Evolutionary conservation across 2,329 filamentous ascomycete genomes (phyloP).

Genomic region (Monilinia fructicola): DNA sequence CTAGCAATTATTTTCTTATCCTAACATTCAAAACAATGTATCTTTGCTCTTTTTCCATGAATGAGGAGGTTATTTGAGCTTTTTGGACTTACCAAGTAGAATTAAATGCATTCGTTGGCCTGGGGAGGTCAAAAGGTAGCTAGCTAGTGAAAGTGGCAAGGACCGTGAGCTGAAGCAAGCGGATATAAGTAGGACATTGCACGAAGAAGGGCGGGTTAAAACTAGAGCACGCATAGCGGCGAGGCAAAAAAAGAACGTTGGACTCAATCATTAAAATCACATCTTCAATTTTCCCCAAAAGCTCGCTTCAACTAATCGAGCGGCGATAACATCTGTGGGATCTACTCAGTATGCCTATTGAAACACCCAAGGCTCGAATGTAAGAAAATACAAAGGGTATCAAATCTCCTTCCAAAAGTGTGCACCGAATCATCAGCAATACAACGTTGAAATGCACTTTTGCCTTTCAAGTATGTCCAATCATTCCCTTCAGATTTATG

Average conservation of each 20-base stretch:
- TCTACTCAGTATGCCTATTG: not conserved
- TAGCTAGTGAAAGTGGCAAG: not conserved
- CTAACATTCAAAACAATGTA: not conserved
- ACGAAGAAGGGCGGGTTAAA: not conserved
- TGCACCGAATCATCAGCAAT: not conserved
- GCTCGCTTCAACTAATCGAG: not conserved
- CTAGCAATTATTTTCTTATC: not conserved
- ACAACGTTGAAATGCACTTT: not conserved
- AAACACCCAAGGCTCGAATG: not conserved
- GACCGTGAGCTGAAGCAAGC: not conserved
- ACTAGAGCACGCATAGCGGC: not conserved
- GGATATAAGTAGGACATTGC: not conserved
- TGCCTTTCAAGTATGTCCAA: not conserved
- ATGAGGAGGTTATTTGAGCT: not conserved
- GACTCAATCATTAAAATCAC: not conserved
- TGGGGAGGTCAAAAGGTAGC: not conserved
- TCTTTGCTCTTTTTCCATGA: not conserved
- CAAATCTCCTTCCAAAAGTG: conserved; percentile 1
- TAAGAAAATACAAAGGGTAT: conserved; percentile 4
- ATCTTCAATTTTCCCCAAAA: not conserved
- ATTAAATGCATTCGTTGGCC: not conserved
- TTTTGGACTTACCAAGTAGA: not conserved
- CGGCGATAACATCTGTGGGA: not conserved
- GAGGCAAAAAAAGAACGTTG: not conserved
- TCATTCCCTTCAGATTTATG: not conserved